Evolutionary conservation across 441 rosid species (phyloP).

Genomic region (Euphorbia schlechtendalii): DNA sequence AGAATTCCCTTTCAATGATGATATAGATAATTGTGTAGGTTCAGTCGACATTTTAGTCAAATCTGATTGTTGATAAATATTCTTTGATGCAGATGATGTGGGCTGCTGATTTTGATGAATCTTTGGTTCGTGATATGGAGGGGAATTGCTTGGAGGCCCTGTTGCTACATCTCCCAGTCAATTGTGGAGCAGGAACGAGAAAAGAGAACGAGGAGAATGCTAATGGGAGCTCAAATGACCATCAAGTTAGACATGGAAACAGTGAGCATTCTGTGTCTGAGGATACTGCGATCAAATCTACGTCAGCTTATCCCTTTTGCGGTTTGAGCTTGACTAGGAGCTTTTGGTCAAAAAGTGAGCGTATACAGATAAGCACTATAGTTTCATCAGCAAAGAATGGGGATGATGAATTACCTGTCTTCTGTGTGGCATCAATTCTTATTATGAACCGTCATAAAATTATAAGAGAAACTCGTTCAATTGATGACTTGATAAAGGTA

Average conservation of each 20-base stretch:
- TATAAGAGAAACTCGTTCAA: slow-evolving; percentile 69
- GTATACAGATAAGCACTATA: slow-evolving; percentile 40
- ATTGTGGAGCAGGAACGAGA: slow-evolving; percentile 36
- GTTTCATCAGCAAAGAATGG: slow-evolving; percentile 58
- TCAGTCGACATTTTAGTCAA: background rate
- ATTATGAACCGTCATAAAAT: slow-evolving; percentile 82
- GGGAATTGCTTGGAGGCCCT: slow-evolving; percentile 68
- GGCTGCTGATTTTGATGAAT: slow-evolving; percentile 93
- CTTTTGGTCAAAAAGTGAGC: slow-evolving; percentile 62
- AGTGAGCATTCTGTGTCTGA: slow-evolving; percentile 35
- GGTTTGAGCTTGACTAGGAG: slow-evolving; percentile 70
- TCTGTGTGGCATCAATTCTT: slow-evolving; percentile 89
- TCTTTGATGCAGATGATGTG: slow-evolving; percentile 81
- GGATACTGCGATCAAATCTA: slow-evolving; percentile 40
- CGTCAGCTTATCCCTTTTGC: slow-evolving; percentile 56
- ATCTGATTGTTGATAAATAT: slow-evolving; percentile 11
- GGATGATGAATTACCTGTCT: slow-evolving; percentile 69
- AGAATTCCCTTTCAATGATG: background rate
- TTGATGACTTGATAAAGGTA: slow-evolving; percentile 95
- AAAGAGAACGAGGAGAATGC: slow-evolving; percentile 40
- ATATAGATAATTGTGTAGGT: slow-evolving; percentile 1
- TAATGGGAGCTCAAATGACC: slow-evolving; percentile 34
- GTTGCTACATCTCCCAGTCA: slow-evolving; percentile 48
- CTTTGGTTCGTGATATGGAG: slow-evolving; percentile 46
- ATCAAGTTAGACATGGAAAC: slow-evolving; percentile 34